Evolutionary conservation across 2,329 filamentous ascomycete genomes (phyloP), one percentile per base, ranked within the genome.

Genomic region (Corniculantispora saksenae): DNA sequence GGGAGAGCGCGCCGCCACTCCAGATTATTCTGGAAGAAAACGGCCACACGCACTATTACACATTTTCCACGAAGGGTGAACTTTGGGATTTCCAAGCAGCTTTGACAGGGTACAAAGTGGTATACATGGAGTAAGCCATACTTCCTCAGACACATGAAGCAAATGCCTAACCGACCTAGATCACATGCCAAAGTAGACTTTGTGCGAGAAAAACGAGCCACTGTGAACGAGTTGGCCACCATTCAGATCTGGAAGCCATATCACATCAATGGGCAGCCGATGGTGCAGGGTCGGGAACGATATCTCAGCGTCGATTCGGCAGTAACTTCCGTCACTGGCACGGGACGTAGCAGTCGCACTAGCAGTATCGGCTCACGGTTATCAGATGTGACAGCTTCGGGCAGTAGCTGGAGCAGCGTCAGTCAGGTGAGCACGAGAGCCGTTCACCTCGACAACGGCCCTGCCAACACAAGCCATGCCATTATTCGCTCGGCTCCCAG

Each of bases 401-500:
- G 21, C 45, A 62, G 43, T 19, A 53, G 32, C 27, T 21, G 21
- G 21, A 53, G 21, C 15, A 62, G 35, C 54, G 64, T 67, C 9
- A 67, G 63, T 23, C 57, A 61, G 21, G 67, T 65, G 40, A 66
- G 67, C 8, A 57, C 69, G 12, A 67, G 66, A 21, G 68, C 67
- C 2, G 59, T 68, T 10, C 70, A 65, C 1, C 62, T 68, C 2
- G 63, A 59, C 27, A 63, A 62, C n/a, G 35, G 29, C 23, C 13
- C 25, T 9, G 75, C 71, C 15, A 70, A 69, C 2, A 69, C 68
- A 27, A 70, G 70, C 5, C 74, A 73, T 1, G 76, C 74, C 2
- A 68, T 71, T 9, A 65, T 78, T 5, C 74, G 77, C 45, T 70
- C 68, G 25, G 69, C 70, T 10, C 76, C 76, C 1, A 64, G 70